Conservation (phyloP, 2,329 filamentous ascomycete genomes). For the Beauveria sp. region DNA sequence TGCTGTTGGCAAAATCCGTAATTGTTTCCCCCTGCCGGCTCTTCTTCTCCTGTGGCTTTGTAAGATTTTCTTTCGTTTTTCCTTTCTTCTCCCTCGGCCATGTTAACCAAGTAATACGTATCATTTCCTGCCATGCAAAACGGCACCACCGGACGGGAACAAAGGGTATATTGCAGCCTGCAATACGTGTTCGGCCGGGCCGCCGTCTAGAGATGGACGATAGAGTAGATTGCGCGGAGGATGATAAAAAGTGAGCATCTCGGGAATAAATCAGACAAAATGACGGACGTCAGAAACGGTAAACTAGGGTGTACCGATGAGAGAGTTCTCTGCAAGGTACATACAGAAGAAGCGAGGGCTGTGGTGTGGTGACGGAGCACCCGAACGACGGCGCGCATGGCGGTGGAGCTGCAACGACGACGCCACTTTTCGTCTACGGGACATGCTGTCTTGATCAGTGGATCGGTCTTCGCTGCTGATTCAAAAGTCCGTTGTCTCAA, state of each 20-base stretch:
- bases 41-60: background rate
- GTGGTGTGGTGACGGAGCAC: background rate
- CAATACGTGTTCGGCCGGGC: too few species aligned
- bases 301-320: too few species aligned
- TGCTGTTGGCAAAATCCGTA: background rate
- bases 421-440: conserved; percentile 3
- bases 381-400: background rate
- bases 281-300: background rate
- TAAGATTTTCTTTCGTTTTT: background rate
- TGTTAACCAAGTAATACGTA: background rate
- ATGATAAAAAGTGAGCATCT: background rate
- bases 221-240: too few species aligned
- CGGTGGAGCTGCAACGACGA: background rate
- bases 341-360: background rate
- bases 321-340: background rate
- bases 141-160: background rate
- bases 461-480: background rate
- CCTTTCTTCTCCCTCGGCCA: too few species aligned
- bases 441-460: conserved; percentile 3
- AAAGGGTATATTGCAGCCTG: background rate
- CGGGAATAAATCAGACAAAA: background rate
- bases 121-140: background rate
- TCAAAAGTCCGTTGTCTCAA: too few species aligned
- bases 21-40: background rate
- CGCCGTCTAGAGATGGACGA: too few species aligned